A percentile compares a stretch with the other conserved stretches of the same genome.
Evolutionary conservation across 2,329 filamentous ascomycete species (phyloP).

Genomic region (Parastagonospora avenae): DNA sequence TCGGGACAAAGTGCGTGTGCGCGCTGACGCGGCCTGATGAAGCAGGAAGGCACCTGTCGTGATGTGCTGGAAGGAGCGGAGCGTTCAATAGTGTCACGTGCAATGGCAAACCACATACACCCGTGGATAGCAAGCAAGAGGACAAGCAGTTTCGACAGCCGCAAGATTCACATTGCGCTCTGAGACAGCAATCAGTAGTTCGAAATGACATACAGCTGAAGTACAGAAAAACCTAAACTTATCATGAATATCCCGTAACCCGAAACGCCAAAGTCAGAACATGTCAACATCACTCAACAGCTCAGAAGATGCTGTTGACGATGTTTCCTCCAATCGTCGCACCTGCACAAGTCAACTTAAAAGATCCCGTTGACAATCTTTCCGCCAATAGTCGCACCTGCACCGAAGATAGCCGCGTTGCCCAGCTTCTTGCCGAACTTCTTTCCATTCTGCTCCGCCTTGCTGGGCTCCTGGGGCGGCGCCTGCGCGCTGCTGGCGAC

Average conservation of each 20-base stretch:
- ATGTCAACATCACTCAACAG: slow-evolving; percentile 4
- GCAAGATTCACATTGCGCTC: not conserved
- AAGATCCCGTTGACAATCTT: slow-evolving; percentile 93
- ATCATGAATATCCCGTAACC: not conserved
- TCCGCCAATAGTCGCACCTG: slow-evolving; percentile 86
- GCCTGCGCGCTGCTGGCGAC: slow-evolving; percentile 63
- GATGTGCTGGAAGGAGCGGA: too few relatives aligned
- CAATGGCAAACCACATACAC: not conserved
- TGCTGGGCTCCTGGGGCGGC: slow-evolving; percentile 59
- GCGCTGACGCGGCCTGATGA: too few relatives aligned
- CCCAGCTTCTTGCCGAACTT: slow-evolving; percentile 97
- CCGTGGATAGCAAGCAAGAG: not conserved
- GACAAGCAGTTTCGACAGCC: not conserved
- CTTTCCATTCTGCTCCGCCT: slow-evolving; percentile 79
- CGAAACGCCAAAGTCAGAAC: not conserved
- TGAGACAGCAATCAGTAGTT: slow-evolving; percentile 1
- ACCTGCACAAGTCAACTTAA: slow-evolving; percentile 67
- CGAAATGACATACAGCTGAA: not conserved
- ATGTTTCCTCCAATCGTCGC: slow-evolving; percentile 89
- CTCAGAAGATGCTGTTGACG: slow-evolving; percentile 55
- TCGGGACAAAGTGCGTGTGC: too few relatives aligned
- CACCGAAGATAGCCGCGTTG: slow-evolving; percentile 85
- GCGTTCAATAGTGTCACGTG: too few relatives aligned
- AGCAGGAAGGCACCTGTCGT: too few relatives aligned
- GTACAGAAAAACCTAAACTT: not conserved